phyloP scores from a whole-genome alignment of 148 eudicot species.

The Rhododendron ferrugineum region DNA sequence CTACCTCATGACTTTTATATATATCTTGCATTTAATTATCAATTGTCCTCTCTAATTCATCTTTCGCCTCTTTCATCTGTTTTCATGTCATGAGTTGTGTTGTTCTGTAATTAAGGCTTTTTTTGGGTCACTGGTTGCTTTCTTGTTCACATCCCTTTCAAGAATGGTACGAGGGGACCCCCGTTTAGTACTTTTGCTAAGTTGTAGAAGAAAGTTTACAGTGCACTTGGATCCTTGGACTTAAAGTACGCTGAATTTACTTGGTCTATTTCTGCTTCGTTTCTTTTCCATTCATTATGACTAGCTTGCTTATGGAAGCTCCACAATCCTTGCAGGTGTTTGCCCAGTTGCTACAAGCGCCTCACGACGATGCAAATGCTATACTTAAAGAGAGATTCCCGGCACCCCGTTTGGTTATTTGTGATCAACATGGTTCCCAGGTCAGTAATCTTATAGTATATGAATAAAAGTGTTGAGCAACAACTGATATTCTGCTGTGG shows the following conservation, averaged over 20 bases:
- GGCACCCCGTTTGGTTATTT: constrained; percentile 84
- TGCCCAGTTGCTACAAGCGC: constrained; percentile 81
- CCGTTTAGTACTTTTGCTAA: not conserved
- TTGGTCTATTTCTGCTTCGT: not conserved
- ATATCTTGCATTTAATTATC: not conserved
- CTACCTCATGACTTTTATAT: not conserved
- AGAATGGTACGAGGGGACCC: not conserved
- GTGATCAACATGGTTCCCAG: constrained; percentile 99
- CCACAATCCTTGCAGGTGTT: constrained; percentile 48
- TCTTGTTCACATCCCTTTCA: not conserved
- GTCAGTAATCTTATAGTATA: constrained; percentile 22
- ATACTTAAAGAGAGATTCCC: constrained; percentile 83
- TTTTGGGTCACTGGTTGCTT: not conserved
- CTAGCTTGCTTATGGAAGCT: constrained; percentile 7
- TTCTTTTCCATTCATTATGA: not conserved
- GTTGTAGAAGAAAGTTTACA: not conserved
- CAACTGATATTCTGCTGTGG: not conserved
- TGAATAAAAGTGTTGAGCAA: not conserved
- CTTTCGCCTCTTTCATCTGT: not conserved
- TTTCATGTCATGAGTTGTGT: not conserved
- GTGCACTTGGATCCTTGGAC: not conserved
- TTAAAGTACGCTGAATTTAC: not conserved
- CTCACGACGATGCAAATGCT: constrained; percentile 65
- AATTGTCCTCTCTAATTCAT: not conserved
- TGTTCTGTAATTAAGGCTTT: not conserved